Base-by-base conservation (phyloP, 2,329 filamentous ascomycete species). In the Apiospora phragmitis region DNA sequence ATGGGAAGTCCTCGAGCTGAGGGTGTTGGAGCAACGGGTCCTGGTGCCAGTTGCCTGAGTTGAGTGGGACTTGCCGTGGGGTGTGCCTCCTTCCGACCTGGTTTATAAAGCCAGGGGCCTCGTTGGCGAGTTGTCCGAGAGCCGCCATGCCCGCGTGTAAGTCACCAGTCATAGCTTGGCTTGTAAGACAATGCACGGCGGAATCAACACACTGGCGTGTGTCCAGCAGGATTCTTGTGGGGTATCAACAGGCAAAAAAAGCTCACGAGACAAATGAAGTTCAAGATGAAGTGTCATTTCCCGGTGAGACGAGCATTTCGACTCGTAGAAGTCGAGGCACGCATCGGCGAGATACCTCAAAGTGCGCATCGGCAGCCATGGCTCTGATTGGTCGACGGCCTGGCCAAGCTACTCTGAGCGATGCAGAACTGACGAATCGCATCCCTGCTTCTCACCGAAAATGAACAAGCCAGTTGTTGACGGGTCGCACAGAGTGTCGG, bases 141-240 rank as follows among this genome's bases (percentile, higher is more conserved):
- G 35, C 43, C 65, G 67, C 67, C 65, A 69, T 70, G 69, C 51
- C 51, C 62, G 71, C 69, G 71, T 70, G 55, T 70, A 70, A 70
- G 71, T 72, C 66, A 68, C 68, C 51, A 43, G 65, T 67, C 70
- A 70, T 49, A 68, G 41, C 42, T 43, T 67, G 65, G 41, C 35
- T 68, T 68, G 67, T 68, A 51, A 51, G 67, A 68, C 67, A 49
- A 68, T 68, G 67, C 65, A 67, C 65, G 65, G 65, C 65, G 47
- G 35, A 68, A 49, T 68, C 65, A 67, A 67, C 42, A 45, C 65
- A 67, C 65, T 49, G 67, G 67, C 67, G 67, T 68, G 67, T 49
- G 29, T 68, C 67, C 67, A 68, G 45, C 67, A 55, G n/a, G 24
- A 35, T 41, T 68, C 47, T 49, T 47, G 67, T 68, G 67, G 67